Evolutionary conservation across 2,329 filamentous ascomycete species (phyloP), one percentile per base, ranked within the genome.

Genomic region (Colletotrichum orbiculare): DNA sequence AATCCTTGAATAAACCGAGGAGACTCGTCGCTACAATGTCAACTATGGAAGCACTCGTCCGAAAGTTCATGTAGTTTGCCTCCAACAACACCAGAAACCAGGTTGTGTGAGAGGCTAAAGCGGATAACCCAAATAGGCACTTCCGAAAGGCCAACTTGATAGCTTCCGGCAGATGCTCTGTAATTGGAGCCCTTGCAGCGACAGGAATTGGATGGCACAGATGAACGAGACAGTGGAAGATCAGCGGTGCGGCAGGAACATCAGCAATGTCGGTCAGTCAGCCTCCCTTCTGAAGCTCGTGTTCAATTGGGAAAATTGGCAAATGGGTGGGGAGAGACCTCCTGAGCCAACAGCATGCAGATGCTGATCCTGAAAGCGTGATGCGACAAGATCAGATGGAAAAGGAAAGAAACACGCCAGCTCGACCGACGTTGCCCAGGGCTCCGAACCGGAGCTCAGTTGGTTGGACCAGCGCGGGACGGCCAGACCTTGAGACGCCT

Each of bases 181-280:
- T 34, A 13, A 50, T 64, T 55, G 45, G 25, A 10, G 45, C 45
- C 45, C 38, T 12, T 46, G 15, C 33, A n/a, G 39, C 15, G 39
- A 25, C n/a, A 39, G 42, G 33, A 15, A 33, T n/a, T 43, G 48
- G 25, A 43, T 10, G 50, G 45, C 12, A 6, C 15, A 53, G 1
- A 9, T 35, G 17, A 15, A 15, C 43, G 42, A 42, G 38, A 52
- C 46, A 25, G 25, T 25, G 25, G 4, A 25, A 25, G 25, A 5
- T 25, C 4, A 25, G 25, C 25, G 25, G 4, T 25, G 25, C 25
- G 25, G 4, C 25, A 25, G 25, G 48, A n/a, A 50, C 45, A n/a
- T n/a, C 25, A 56, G 35, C n/a, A 54, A 52, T 56, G 33, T 62
- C 58, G 54, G 47, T 55, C 56, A 41, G 61, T 47, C 56, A 33